Base-by-base conservation (phyloP, 495 filamentous ascomycete species). In the Tuber melanosporum region DNA sequence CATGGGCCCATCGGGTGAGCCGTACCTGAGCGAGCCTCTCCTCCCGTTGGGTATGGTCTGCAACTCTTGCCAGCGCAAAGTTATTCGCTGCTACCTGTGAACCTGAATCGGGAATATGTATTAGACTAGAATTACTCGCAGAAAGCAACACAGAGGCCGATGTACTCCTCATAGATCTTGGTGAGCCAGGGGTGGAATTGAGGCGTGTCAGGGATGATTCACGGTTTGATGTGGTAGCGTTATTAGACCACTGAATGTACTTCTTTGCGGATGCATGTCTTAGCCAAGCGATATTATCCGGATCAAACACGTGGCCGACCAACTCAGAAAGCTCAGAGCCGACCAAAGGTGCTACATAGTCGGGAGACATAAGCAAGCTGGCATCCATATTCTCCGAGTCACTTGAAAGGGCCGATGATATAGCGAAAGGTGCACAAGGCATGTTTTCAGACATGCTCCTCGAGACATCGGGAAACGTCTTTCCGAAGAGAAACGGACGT, bases 331-430 rank as follows among this genome's bases (percentile, higher is more conserved):
- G 88, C 77, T 99, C 96, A 36, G 94, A 94, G 43, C 88, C 83
- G 17, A 93, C 85, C 2, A 98, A 87, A 5, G 96, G 96, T 75
- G 93, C 92, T 26, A 97, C 87, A 83, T 99, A 99, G 80, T 95
- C 92, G 4, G 96, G 91, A 71, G 90, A 93, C 95, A 99, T 99
- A 20, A 99, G 87, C 0, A 95, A 89, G 81, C 93, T 96, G 43
- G 95, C 95, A 82, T 99, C 95, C 93, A 99, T 97, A 70, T 88
- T 91, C 39, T 97, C 94, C 72, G 91, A 86, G 83, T 99, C 94
- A 72, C 89, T 89, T 17, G 89, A 90, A 52, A 90, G 87, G 19
- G 89, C 89, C 32, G 93, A 96, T 39, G 96, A 98, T 62, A 97
- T 88, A 12, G 94, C 91, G 83, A 92, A 97, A 12, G 93, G 90